These are phyloP conservation scores for Eutrema heterophyllum DNA, from an alignment of 345 rosid species.

Conservation along the genomic window DNA sequence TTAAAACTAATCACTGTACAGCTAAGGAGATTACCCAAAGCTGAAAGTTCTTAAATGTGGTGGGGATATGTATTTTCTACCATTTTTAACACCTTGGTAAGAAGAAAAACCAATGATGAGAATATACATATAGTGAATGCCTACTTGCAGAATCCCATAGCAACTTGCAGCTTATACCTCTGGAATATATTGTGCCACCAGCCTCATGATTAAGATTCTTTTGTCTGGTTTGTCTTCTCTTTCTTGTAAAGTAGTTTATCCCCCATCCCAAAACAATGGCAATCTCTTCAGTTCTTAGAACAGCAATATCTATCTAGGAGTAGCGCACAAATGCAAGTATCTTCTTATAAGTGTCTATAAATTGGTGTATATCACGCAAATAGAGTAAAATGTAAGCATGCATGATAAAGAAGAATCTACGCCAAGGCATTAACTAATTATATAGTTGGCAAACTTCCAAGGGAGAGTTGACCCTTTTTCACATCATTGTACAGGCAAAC, in stretches of 20 bases:
- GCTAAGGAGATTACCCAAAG: neutral
- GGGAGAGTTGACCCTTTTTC: neutral
- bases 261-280: neutral
- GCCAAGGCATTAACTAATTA: too few species aligned
- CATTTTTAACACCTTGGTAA: neutral
- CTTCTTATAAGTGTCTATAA: too few species aligned
- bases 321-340: neutral
- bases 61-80: neutral
- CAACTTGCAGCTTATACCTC: slow-evolving; percentile 45
- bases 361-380: too few species aligned
- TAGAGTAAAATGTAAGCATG: too few species aligned
- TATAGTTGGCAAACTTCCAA: too few species aligned
- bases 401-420: too few species aligned
- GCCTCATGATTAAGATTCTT: slow-evolving; percentile 40
- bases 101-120: slow-evolving; percentile 1
- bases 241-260: slow-evolving; percentile 32
- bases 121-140: slow-evolving; percentile 23
- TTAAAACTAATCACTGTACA: slow-evolving; percentile 1
- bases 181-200: slow-evolving; percentile 37
- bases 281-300: neutral
- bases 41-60: neutral
- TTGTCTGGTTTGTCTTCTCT: slow-evolving; percentile 14
- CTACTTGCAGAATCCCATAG: slow-evolving; percentile 30
- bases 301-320: neutral
- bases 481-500: neutral